phyloP scores from a whole-genome alignment of 2,329 filamentous ascomycete genomes.

The Calonectria naviculata region DNA sequence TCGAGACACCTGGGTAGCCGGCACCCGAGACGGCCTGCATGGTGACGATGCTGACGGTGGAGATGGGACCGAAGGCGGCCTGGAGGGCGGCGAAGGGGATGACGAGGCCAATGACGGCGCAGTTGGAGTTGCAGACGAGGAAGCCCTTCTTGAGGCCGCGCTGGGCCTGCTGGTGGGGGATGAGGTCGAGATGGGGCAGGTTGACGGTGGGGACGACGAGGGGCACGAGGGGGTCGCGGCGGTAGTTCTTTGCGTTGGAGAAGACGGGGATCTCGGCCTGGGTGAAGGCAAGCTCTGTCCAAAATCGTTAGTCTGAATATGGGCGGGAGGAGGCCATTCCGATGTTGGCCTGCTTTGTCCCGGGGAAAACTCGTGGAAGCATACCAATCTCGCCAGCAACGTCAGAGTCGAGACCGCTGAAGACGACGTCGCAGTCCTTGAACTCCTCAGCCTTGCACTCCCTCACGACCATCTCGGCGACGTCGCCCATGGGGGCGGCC shows the following conservation, averaged over 20 bases:
- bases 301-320: conserved; percentile 8
- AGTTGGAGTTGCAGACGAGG: conserved; percentile 98
- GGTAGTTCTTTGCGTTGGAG: conserved; percentile 98
- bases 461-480: conserved; percentile 86
- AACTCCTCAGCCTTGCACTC: conserved; percentile 88
- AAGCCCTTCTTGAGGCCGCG: conserved; percentile 85
- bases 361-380: conserved; percentile 38
- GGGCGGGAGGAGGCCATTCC: neutral
- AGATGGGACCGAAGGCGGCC: conserved; percentile 85
- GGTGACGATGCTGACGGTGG: conserved; percentile 82
- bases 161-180: conserved; percentile 85
- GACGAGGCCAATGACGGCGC: conserved; percentile 94
- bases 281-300: conserved; percentile 87
- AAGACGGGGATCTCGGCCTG: conserved; percentile 91
- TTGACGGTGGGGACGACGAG: conserved; percentile 97
- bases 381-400: conserved; percentile 91
- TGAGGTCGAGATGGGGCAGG: conserved; percentile 85
- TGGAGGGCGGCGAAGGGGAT: conserved; percentile 94
- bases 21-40: conserved; percentile 95
- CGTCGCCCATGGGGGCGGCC: conserved; percentile 80
- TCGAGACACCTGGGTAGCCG: conserved; percentile 89
- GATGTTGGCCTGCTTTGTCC: no score
- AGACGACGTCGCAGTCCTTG: conserved; percentile 90
- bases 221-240: conserved; percentile 88
- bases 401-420: conserved; percentile 92